Evolutionary conservation across 192 early-diverging fungal genomes (phyloP), one percentile per base, ranked within the genome.

Genomic region (Gonapodya sp.): DNA sequence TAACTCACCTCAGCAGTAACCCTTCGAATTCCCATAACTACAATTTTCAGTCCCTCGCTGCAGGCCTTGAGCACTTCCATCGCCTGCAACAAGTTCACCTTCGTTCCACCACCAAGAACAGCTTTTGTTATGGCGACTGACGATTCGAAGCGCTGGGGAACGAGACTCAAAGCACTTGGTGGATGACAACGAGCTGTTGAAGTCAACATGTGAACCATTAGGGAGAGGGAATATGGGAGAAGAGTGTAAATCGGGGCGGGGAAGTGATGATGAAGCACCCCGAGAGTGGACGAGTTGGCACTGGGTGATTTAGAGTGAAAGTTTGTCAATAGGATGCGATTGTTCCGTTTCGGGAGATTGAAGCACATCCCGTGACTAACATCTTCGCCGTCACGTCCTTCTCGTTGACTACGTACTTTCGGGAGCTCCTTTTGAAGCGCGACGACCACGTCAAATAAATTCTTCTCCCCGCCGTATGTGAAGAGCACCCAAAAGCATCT

Each of bases 381-480:
- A 93, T 80, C 82, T 91, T 90, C 36, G 90, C 84, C 33, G 91
- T 86, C 34, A 87, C 88, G 79, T 92, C 91, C 2, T 89, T 88
- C 73, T 87, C 85, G 80, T 92, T 91, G 81, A 88, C 87, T 30
- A n/a, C n/a, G n/a, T n/a, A 89, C 90, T 32, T 83, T 86, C 36
- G 85, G 80, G 31, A 93, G 81, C 30, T 90, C 80, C 78, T 85
- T 87, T 77, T 92, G 93, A 8, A 92, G 83, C 1, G 87, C 87
- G 35, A 89, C 88, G 0, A 96, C 81, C 1, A 93, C 94, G 84
- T 95, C 94, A 78, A 96, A 94, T 2, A 95, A 81, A 0, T 91
- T 92, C 46, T 93, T 83, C 2, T 91, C 87, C 36, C 93, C 94
- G n/a, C 93, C 94, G 34, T 91, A 88, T 34, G 88, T 86, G 82